A percentile compares a stretch with the other conserved stretches of the same genome.
Conservation (phyloP, 2,329 filamentous ascomycete species). For the Neofusicoccum ribis region DNA sequence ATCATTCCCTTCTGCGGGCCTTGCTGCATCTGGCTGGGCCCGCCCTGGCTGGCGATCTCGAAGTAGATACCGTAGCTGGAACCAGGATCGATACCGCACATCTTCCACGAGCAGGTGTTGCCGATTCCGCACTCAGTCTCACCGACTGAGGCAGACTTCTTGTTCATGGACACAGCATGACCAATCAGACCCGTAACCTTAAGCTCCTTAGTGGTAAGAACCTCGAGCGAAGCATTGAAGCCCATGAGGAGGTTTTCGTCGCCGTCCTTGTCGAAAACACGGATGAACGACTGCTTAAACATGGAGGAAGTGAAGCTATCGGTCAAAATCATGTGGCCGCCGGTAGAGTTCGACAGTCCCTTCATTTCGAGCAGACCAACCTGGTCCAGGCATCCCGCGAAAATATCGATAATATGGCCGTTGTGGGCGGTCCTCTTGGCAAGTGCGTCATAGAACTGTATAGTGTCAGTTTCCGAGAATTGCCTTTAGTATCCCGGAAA, state of each 20-base stretch:
- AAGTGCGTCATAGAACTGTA: constrained; percentile 86
- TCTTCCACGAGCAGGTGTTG: constrained; percentile 99
- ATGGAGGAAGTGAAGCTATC: constrained; percentile 99
- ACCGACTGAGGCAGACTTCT: constrained; percentile 94
- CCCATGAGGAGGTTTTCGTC: constrained; percentile 96
- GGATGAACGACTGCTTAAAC: constrained; percentile 98
- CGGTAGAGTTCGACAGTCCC: constrained; percentile 90
- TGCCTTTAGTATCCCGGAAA: no score
- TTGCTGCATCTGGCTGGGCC: constrained; percentile 80
- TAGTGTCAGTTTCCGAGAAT: constrained; percentile 19
- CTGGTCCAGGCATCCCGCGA: constrained; percentile 95
- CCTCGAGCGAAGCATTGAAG: constrained; percentile 94
- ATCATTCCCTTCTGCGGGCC: constrained; percentile 91
- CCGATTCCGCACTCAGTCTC: constrained; percentile 98
- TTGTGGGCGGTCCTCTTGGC: constrained; percentile 95
- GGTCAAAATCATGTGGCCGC: constrained; percentile 96
- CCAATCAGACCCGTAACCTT: constrained; percentile 98
- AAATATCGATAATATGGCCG: constrained; percentile 95
- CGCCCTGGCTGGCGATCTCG: constrained; percentile 92
- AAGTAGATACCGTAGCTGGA: constrained; percentile 97
- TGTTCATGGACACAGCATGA: constrained; percentile 94
- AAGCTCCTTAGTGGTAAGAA: constrained; percentile 94
- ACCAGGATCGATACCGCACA: constrained; percentile 95
- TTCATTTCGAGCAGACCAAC: constrained; percentile 98
- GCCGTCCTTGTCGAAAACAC: constrained; percentile 94